Percentiles rank a stretch among this genome's conserved stretches.
phyloP scores from a whole-genome alignment of 176 grass and related monocot species.

The Lolium perenne region DNA sequence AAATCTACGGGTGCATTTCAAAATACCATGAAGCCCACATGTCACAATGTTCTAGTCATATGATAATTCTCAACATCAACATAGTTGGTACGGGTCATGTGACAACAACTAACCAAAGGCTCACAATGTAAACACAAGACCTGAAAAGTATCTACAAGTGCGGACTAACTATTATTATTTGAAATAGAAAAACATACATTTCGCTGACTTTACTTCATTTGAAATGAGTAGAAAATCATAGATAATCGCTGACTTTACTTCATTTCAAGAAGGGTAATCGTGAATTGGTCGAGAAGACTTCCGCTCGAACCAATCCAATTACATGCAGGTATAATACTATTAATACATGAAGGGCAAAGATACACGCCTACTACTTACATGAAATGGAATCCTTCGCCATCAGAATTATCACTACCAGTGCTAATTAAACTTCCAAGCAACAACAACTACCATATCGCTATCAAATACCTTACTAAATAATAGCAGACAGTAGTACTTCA shows the following conservation, averaged over 20 bases:
- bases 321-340: neutral
- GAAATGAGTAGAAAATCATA: neutral
- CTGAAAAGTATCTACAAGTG: neutral
- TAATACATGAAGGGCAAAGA: conserved; percentile 1
- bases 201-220: neutral
- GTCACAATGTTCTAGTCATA: neutral
- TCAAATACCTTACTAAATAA: conserved; percentile 34
- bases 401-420: conserved; percentile 9
- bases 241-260: neutral
- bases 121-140: conserved; percentile 1
- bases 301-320: neutral
- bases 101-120: conserved; percentile 17
- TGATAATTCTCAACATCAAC: neutral
- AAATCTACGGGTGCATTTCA: neutral
- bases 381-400: conserved; percentile 25
- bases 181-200: neutral
- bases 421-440: conserved; percentile 50
- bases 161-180: neutral
- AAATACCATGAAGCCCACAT: neutral
- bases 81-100: neutral
- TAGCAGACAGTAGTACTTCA: neutral
- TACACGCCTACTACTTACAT: conserved; percentile 14
- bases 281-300: neutral
- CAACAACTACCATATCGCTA: conserved; percentile 35
- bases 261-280: neutral